phyloP scores from a whole-genome alignment of 2,329 filamentous ascomycete species.

The Stachybotrys chartarum region DNA sequence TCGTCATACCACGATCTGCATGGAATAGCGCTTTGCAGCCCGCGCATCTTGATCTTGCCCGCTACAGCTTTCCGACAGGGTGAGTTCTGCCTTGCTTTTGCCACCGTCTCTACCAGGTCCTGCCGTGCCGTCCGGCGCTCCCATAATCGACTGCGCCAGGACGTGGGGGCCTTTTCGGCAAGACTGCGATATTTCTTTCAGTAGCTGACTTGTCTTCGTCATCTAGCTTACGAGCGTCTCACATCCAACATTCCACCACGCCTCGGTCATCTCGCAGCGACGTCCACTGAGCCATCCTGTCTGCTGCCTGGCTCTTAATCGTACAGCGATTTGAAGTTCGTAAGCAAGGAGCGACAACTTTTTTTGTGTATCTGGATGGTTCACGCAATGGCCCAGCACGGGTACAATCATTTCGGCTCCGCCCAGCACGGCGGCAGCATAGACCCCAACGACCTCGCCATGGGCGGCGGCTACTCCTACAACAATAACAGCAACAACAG shows the following conservation, averaged over 20 bases:
- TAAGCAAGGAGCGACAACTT: not conserved
- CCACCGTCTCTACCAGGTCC: not conserved
- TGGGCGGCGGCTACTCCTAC: slow-evolving; percentile 53
- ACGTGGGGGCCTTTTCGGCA: not conserved
- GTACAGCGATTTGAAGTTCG: no score
- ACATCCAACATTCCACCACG: not conserved
- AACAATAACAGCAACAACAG: slow-evolving; percentile 49
- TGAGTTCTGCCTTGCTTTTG: not conserved
- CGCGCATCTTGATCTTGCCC: not conserved
- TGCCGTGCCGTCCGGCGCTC: no score
- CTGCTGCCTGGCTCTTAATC: not conserved
- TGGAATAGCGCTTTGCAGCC: not conserved
- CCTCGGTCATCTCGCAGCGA: not conserved
- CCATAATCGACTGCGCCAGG: not conserved
- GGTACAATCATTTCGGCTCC: slow-evolving; percentile 49
- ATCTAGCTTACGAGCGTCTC: not conserved
- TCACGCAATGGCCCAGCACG: slow-evolving; percentile 44
- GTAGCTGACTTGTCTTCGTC: not conserved
- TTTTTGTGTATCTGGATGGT: not conserved
- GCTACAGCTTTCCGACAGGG: not conserved
- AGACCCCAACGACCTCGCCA: slow-evolving; percentile 78
- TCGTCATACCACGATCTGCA: not conserved
- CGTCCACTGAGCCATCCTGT: not conserved
- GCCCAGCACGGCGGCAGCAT: slow-evolving; percentile 54
- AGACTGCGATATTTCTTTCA: not conserved